Evolutionary conservation across 2,329 filamentous ascomycete species (phyloP).

Genomic region (Orbilia quercus): DNA sequence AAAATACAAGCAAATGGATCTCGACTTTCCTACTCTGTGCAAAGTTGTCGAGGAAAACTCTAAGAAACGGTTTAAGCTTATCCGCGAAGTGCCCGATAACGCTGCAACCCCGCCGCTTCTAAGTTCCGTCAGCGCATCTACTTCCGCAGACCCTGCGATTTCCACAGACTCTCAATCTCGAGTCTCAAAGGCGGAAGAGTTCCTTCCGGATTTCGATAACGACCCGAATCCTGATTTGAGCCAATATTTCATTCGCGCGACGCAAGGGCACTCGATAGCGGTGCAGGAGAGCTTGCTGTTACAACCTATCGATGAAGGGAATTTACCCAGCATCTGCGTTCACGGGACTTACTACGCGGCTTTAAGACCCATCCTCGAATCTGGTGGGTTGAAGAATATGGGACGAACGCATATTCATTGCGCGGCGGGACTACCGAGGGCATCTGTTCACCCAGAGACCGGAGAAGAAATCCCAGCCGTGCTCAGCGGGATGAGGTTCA

Average conservation of each 20-base stretch:
- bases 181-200: slow-evolving; percentile 62
- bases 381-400: slow-evolving; percentile 84
- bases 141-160: slow-evolving; percentile 55
- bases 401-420: slow-evolving; percentile 89
- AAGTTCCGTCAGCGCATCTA: slow-evolving; percentile 57
- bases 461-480: slow-evolving; percentile 64
- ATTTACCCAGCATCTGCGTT: slow-evolving; percentile 75
- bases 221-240: slow-evolving; percentile 66
- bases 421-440: slow-evolving; percentile 72
- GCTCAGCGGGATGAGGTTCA: slow-evolving; percentile 82
- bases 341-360: slow-evolving; percentile 89
- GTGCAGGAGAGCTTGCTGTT: slow-evolving; percentile 77
- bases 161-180: slow-evolving; percentile 61
- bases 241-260: slow-evolving; percentile 89
- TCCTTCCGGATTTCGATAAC: slow-evolving; percentile 61
- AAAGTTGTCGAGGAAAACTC: slow-evolving; percentile 78
- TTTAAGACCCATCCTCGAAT: slow-evolving; percentile 78
- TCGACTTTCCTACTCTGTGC: slow-evolving; percentile 79
- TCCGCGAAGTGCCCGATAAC: slow-evolving; percentile 65
- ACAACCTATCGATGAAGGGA: slow-evolving; percentile 69
- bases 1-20: slow-evolving; percentile 74
- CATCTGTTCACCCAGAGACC: slow-evolving; percentile 43
- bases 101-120: slow-evolving; percentile 59
- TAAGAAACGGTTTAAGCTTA: slow-evolving; percentile 89
- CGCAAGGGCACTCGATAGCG: slow-evolving; percentile 90